Conservation (phyloP, 1,284 basidiomycete species). For the Chiua sp. region DNA sequence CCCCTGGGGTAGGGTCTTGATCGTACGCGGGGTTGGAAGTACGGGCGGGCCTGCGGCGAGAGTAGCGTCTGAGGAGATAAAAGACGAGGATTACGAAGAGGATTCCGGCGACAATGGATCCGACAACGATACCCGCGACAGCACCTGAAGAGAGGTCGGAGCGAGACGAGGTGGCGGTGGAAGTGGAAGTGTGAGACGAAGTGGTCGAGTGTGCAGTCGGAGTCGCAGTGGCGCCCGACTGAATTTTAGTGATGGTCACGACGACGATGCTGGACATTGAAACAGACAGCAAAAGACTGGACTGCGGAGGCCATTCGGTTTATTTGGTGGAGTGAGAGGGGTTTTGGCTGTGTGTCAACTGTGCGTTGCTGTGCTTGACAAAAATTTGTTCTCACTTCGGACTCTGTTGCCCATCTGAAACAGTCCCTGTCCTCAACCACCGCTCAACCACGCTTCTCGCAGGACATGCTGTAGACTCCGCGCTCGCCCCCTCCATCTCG, state of each 20-base stretch:
- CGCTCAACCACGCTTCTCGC: conserved; percentile 54
- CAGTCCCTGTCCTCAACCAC: conserved; percentile 55
- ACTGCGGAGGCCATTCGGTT: conserved; percentile 1
- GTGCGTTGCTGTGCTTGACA: conserved; percentile 7
- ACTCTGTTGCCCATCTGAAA: conserved; percentile 4
- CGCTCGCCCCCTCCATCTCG: conserved; percentile 39
- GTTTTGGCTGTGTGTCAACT: conserved; percentile 19
- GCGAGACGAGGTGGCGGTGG: background rate
- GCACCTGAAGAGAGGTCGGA: conserved; percentile 11
- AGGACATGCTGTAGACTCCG: conserved; percentile 67
- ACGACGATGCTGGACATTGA: background rate
- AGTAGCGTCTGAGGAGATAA: conserved; percentile 19
- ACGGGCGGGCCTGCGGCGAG: conserved; percentile 19
- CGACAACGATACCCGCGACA: conserved; percentile 32
- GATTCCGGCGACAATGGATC: conserved; percentile 17
- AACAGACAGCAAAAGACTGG: background rate
- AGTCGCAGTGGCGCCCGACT: background rate
- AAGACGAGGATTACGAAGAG: conserved; percentile 21
- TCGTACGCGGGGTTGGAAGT: conserved; percentile 21
- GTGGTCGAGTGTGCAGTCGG: conserved; percentile 1
- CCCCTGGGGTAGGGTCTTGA: background rate
- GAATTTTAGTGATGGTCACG: conserved; percentile 7
- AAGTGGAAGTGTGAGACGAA: background rate
- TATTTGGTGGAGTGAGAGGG: conserved; percentile 3
- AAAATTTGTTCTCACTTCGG: conserved; percentile 16